Percentiles rank a stretch among this genome's conserved stretches.
These are phyloP conservation scores for Cercospora zeina DNA, from an alignment of 2,329 filamentous ascomycete genomes.

Conservation along the genomic window DNA sequence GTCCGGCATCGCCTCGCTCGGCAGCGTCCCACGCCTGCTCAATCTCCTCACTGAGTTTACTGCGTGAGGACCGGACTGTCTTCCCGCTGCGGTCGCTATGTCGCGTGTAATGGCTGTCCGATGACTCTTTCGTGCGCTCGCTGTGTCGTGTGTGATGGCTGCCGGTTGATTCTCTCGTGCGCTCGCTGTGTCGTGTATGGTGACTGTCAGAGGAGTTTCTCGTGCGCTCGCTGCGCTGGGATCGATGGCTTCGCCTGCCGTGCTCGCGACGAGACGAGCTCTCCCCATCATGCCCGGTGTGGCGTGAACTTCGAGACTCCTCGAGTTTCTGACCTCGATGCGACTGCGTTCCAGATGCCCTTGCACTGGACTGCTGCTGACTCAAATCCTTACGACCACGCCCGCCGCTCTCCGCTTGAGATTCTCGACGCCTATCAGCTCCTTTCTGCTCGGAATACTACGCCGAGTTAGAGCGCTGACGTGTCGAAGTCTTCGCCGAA, in stretches of 20 bases:
- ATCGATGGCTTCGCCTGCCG: neutral
- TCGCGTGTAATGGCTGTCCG: neutral
- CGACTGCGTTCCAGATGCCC: neutral
- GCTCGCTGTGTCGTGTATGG: neutral
- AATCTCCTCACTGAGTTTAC: neutral
- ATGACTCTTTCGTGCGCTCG: too few species aligned
- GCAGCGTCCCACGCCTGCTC: neutral
- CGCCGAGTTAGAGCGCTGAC: constrained; percentile 14
- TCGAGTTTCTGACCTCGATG: neutral
- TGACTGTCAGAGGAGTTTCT: too few species aligned
- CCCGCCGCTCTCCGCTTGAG: neutral
- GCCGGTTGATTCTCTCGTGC: neutral
- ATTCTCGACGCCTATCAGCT: neutral
- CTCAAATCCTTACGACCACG: neutral
- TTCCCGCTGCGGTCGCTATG: neutral
- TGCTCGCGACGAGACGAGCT: neutral
- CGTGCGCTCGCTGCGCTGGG: neutral
- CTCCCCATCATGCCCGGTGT: neutral
- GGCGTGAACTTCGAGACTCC: neutral
- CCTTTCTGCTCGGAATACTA: constrained; percentile 7
- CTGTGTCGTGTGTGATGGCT: neutral
- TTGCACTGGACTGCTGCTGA: neutral
- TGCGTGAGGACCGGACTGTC: neutral
- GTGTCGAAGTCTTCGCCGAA: constrained; percentile 6
- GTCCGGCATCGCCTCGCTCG: neutral